phyloP scores from a whole-genome alignment of 1,139 yeast species.

The Taphrina betulina region DNA sequence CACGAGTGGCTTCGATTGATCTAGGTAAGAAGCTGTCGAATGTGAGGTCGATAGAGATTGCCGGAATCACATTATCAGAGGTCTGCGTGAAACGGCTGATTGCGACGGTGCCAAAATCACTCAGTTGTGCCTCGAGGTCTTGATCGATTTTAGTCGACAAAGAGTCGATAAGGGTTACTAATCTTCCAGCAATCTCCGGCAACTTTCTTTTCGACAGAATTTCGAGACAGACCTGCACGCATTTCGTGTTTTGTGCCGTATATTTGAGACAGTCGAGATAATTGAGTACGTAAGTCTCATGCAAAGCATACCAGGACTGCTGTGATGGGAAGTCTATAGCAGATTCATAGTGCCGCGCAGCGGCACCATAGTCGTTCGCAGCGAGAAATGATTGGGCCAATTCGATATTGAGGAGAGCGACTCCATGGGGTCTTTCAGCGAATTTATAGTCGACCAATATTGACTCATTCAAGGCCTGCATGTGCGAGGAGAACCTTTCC shows the following conservation, averaged over 20 bases:
- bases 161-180: neutral
- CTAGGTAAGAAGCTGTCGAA: neutral
- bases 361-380: neutral
- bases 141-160: neutral
- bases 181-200: neutral
- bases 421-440: neutral
- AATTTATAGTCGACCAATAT: conserved; percentile 1
- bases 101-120: neutral
- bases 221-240: neutral
- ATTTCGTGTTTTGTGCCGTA: neutral
- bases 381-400: neutral
- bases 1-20: neutral
- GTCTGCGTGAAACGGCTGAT: too few species aligned
- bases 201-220: neutral
- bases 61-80: too few species aligned
- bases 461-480: neutral
- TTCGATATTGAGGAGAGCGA: neutral
- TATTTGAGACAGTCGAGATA: neutral
- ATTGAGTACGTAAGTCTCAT: neutral
- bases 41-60: neutral
- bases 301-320: neutral
- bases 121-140: too few species aligned
- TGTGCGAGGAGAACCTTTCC: neutral
- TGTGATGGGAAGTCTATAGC: neutral
- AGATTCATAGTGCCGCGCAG: neutral